Percentiles rank a stretch among this genome's conserved stretches.
phyloP scores from a whole-genome alignment of 2,329 filamentous ascomycete species.

The Apiospora kogelbergensis region DNA sequence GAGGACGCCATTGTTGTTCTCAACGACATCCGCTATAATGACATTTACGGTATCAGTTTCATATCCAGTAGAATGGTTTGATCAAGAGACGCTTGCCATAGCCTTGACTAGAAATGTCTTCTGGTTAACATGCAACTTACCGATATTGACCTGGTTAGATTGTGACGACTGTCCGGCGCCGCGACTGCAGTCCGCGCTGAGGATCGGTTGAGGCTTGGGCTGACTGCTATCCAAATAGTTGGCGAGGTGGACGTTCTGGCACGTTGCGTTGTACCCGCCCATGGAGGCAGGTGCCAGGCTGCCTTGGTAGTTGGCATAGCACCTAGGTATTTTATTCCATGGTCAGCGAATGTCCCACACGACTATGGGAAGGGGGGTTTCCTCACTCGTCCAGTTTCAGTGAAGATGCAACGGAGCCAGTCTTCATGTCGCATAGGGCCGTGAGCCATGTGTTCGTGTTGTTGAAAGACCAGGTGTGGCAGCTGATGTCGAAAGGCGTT shows the following conservation, averaged over 20 bases:
- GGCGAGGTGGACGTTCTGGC: background rate
- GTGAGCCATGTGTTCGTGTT: background rate
- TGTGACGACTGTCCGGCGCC: background rate
- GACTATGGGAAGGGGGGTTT: too few relatives aligned
- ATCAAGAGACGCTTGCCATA: too few relatives aligned
- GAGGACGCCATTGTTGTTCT: background rate
- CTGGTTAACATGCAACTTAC: background rate
- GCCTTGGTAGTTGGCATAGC: slow-evolving; percentile 7
- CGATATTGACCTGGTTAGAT: background rate
- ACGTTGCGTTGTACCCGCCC: background rate
- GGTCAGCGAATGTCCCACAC: background rate
- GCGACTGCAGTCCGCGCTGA: background rate
- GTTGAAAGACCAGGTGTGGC: background rate
- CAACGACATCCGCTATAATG: background rate
- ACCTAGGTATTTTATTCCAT: background rate
- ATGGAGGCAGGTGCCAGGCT: background rate
- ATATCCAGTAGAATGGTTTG: background rate
- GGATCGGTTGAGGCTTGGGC: background rate
- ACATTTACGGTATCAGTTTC: background rate
- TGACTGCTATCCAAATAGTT: background rate
- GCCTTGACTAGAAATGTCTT: too few relatives aligned
- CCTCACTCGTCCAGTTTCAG: slow-evolving; percentile 2
- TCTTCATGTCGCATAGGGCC: background rate
- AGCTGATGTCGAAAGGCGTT: background rate
- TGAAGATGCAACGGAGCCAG: background rate